Conservation (phyloP, 1,284 basidiomycete species). For the Rhodotorula sp. region DNA sequence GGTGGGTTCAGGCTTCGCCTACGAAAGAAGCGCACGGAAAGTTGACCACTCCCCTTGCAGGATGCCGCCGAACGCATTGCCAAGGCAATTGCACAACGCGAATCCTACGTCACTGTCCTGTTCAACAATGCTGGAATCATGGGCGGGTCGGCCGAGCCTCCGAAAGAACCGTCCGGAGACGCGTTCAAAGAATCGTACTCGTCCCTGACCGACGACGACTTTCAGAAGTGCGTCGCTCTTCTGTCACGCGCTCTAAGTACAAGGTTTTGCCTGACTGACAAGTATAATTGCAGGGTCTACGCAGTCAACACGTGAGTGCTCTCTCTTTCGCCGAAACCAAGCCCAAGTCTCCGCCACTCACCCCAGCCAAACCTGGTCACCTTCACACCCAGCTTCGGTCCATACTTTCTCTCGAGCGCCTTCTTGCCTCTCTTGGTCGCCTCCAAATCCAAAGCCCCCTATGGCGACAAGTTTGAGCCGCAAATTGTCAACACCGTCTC, state of each 20-base stretch:
- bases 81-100: slow-evolving; percentile 3
- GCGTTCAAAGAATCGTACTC: slow-evolving; percentile 10
- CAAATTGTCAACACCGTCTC: slow-evolving; percentile 26
- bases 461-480: slow-evolving; percentile 26
- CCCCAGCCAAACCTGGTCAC: too few species aligned
- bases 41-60: neutral
- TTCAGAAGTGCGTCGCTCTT: slow-evolving; percentile 1
- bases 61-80: slow-evolving; percentile 14
- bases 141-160: neutral
- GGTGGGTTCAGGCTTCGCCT: neutral
- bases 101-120: slow-evolving; percentile 12
- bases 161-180: slow-evolving; percentile 3
- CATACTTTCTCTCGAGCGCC: slow-evolving; percentile 25
- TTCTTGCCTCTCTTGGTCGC: slow-evolving; percentile 19
- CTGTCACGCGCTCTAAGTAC: neutral
- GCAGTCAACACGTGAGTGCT: slow-evolving; percentile 9
- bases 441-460: slow-evolving; percentile 13
- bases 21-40: neutral
- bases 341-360: too few species aligned
- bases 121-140: slow-evolving; percentile 31
- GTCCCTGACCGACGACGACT: slow-evolving; percentile 13
- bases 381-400: slow-evolving; percentile 14
- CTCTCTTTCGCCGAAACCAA: neutral
- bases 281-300: neutral
- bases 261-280: neutral